Base-by-base conservation (phyloP, 257 asterid genomes). In the Nicotiana obtusifolia region DNA sequence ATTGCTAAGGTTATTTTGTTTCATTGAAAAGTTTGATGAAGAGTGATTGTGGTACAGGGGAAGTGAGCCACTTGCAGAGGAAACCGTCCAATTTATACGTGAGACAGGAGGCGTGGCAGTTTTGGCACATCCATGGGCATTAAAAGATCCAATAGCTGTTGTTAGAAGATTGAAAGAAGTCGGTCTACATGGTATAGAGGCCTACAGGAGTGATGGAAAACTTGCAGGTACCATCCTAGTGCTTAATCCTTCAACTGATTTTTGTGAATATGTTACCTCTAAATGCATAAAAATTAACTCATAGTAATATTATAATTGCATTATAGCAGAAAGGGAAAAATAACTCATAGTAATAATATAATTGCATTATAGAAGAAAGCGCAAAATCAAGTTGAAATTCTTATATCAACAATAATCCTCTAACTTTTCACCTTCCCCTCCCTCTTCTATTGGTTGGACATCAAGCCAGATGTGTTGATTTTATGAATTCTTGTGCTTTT, bases 61-160 rank as follows among this genome's bases (percentile, higher is more conserved):
- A 84, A 94, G 94, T 69, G 99, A 96, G 88, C 98, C 99, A 54
- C 84, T 77, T 86, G 90, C 92, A 6, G 98, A 96, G 92, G 98
- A 93, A 54, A 84, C 98, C 2, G 94, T 96, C 69, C 80, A 85
- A 82, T 81, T 96, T 31, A 96, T 96, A 89, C 85, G 90, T 41
- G 94, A 88, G 84, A 96, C 99, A 0, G 99, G 99, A 49, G 99
- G 98, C 76, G 90, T 96, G 80, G 89, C 98, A 15, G 97, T 96
- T 68, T 84, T 96, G 89, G 99, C 99, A 19, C 99, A 96, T 88
- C 99, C 99, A 35, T 96, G 99, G 99, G 95, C 97, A 44, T 86
- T 96, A 65, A 96, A 96, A 85, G 91, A 93, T 82, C 98, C 97
- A 6, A 85, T 87, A 85, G 84, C 89, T 54, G 84, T 96, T 44